Conservation (phyloP, 106 monocot genomes). For the Cymbidium sinense region DNA sequence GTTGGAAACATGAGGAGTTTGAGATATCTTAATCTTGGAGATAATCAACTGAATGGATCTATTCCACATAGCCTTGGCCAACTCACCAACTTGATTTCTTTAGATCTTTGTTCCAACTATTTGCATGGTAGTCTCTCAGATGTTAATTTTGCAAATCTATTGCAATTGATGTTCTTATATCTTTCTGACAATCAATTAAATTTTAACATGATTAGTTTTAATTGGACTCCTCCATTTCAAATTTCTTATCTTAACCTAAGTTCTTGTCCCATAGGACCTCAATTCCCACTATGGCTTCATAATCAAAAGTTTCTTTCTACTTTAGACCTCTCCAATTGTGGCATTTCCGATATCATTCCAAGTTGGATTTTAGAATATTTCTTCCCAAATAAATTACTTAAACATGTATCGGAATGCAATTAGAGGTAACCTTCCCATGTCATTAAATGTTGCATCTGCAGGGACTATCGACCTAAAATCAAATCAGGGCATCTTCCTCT, state of each 20-base stretch:
- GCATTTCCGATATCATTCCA: too few relatives aligned
- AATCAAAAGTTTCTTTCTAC: too few relatives aligned
- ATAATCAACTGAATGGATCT: not conserved
- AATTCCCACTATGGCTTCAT: not conserved
- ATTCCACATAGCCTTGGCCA: not conserved
- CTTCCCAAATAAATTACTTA: too few relatives aligned
- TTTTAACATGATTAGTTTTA: not conserved
- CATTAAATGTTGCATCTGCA: too few relatives aligned
- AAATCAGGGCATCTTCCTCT: too few relatives aligned
- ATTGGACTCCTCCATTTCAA: not conserved
- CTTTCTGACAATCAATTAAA: not conserved
- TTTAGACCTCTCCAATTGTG: too few relatives aligned
- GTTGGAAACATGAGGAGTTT: not conserved
- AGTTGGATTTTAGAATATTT: too few relatives aligned
- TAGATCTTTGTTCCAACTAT: not conserved
- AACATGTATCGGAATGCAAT: too few relatives aligned
- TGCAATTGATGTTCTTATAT: not conserved
- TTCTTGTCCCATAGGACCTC: not conserved
- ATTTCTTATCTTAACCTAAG: not conserved
- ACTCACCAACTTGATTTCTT: not conserved
- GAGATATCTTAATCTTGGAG: not conserved
- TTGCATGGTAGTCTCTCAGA: not conserved
- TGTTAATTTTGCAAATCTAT: not conserved
- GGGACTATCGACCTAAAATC: too few relatives aligned
- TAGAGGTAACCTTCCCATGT: too few relatives aligned